Base-by-base conservation (phyloP, 2,329 filamentous ascomycete genomes). In the Ceratocystis alfenasii region DNA sequence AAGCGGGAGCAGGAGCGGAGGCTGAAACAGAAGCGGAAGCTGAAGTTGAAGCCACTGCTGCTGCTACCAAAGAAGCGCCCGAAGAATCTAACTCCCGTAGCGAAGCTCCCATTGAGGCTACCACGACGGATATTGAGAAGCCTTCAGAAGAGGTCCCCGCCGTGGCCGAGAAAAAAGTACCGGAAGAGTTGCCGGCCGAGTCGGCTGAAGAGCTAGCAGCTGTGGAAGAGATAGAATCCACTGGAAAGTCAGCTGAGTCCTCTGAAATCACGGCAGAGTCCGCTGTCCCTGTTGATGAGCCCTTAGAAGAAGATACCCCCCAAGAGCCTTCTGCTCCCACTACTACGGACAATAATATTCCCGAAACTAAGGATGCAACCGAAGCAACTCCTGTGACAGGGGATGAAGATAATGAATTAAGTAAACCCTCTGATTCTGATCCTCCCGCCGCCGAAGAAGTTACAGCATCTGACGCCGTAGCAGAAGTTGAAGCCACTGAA, bases 71-170 rank as follows among this genome's bases (percentile, higher is more conserved):
- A 59, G 28, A 59, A 59, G 55, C 1, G 0, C 1, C 55, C 8
- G 55, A 33, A 59, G 28, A 59, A 36, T 30, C 44, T 60, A 66
- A 68, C n/a, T 5, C 64, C 15, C n/a, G 66, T 55, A 28, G 63
- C 53, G 64, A 50, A 28, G 66, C 48, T 30, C 60, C 50, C 44
- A n/a, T 17, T 5, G 50, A 64, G 8, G 30, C 60, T 6, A 45
- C 65, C 10, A 57, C 65, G 3, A 41, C 20, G 0, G 48, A 25
- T 12, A 64, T 50, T 25, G 53, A 44, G 15, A 46, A 44, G 20
- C 6, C 33, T n/a, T 5, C 64, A 22, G 66, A 69, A 70, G 68
- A 65, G 41, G 44, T 64, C 59, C 53, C 69, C 22, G 25, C 48
- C 33, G 63, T 66, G 33, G 59, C 41, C 8, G 28, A 62, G 15